Evolutionary conservation across 441 rosid species (phyloP).

Genomic region (Macaranga tanarius): DNA sequence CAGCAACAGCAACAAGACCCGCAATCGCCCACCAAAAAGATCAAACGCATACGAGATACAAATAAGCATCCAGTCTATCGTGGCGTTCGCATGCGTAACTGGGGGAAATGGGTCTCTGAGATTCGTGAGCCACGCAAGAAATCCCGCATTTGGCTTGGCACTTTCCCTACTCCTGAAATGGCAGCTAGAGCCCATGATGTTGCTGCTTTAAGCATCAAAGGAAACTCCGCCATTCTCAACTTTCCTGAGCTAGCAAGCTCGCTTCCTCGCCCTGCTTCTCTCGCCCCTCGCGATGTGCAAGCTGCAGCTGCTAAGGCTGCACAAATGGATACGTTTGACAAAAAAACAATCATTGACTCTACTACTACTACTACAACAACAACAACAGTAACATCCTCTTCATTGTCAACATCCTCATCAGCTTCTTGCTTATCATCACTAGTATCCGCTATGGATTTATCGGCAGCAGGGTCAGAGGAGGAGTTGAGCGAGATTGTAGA

Average conservation of each 20-base stretch:
- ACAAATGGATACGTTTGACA: conserved; percentile 47
- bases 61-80: conserved; percentile 72
- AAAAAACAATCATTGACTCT: conserved; percentile 10
- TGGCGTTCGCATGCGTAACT: conserved; percentile 84
- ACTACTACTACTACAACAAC: conserved; percentile 14
- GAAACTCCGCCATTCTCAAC: conserved; percentile 74
- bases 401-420: conserved; percentile 26
- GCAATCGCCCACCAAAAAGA: conserved; percentile 27
- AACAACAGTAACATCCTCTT: conserved; percentile 17
- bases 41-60: conserved; percentile 38
- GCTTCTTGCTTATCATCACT: conserved; percentile 40
- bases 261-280: conserved; percentile 70
- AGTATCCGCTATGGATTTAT: conserved; percentile 44
- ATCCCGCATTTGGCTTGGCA: conserved; percentile 94
- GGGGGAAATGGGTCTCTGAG: conserved; percentile 99
- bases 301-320: conserved; percentile 89
- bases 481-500: conserved; percentile 69
- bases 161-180: conserved; percentile 90
- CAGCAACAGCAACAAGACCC: not conserved
- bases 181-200: conserved; percentile 95
- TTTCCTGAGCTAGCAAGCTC: conserved; percentile 66
- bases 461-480: conserved; percentile 31
- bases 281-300: conserved; percentile 78
- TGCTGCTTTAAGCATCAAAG: conserved; percentile 79
- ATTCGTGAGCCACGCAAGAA: conserved; percentile 90